Percentiles rank a stretch among this genome's conserved stretches.
These are phyloP conservation scores for Sugiyamaella chiloensis DNA, from an alignment of 805 yeast genomes.

Conservation along the genomic window DNA sequence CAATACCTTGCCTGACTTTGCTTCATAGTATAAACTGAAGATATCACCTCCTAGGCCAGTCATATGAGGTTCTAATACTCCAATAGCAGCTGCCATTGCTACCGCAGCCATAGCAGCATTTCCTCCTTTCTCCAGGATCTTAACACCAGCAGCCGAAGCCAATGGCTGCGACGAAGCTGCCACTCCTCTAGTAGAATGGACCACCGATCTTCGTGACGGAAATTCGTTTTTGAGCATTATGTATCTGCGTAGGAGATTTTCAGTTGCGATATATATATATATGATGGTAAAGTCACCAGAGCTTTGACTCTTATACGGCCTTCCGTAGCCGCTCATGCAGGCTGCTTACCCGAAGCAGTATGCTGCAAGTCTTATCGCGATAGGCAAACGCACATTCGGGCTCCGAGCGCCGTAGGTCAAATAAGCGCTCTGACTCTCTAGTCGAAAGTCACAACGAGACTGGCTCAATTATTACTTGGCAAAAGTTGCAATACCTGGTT, in stretches of 20 bases:
- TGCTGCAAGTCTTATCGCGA: slow-evolving; percentile 3
- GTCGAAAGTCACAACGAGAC: no score
- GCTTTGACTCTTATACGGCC: no score
- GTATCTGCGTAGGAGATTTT: not conserved
- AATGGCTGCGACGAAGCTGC: slow-evolving; percentile 74
- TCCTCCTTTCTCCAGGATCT: slow-evolving; percentile 66
- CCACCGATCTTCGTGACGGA: slow-evolving; percentile 66
- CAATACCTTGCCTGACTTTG: slow-evolving; percentile 46
- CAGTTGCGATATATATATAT: not conserved
- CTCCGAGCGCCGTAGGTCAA: no score
- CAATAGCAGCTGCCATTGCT: slow-evolving; percentile 41
- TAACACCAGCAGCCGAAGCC: slow-evolving; percentile 71
- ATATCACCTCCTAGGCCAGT: slow-evolving; percentile 41
- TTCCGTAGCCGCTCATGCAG: no score
- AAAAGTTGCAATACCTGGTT: no score
- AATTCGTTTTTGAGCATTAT: slow-evolving; percentile 11
- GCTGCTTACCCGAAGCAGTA: not conserved
- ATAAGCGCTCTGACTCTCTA: no score
- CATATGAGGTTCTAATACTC: slow-evolving; percentile 39
- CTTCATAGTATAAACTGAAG: slow-evolving; percentile 60
- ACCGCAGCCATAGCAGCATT: slow-evolving; percentile 49
- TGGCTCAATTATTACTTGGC: no score
- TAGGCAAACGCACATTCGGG: not conserved
- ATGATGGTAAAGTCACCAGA: not conserved
- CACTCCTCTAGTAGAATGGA: slow-evolving; percentile 68